Conservation (phyloP, 257 asterid genomes). For the Fraxinus anomala region DNA sequence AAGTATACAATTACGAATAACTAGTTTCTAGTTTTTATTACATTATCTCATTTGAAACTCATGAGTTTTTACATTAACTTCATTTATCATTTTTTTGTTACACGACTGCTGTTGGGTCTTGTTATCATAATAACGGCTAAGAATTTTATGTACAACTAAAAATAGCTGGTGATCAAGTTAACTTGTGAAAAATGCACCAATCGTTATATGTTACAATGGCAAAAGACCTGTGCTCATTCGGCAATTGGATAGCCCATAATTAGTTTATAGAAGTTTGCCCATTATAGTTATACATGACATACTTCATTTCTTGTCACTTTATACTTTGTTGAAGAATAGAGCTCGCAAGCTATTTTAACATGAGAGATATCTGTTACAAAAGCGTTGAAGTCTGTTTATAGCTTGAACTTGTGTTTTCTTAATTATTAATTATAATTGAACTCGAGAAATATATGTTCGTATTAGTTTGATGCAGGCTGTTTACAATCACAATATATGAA, state of each 20-base stretch:
- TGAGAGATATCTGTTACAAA: background rate
- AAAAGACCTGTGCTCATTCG: background rate
- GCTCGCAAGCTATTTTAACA: background rate
- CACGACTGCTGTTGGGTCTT: background rate
- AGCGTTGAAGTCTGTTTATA: background rate
- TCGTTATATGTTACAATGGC: background rate
- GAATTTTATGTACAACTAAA: background rate
- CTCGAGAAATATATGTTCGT: background rate
- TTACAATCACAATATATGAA: background rate
- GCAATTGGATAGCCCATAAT: background rate
- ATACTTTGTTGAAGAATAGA: background rate
- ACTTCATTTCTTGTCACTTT: background rate
- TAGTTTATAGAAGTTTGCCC: background rate
- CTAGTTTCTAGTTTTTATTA: background rate
- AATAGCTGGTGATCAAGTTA: background rate
- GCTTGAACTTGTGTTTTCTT: background rate
- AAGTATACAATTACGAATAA: slow-evolving; percentile 2
- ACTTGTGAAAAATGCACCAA: background rate
- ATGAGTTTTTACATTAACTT: background rate
- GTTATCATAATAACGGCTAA: background rate
- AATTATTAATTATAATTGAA: background rate
- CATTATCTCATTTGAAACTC: background rate
- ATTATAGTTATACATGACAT: background rate
- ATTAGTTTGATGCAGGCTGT: background rate
- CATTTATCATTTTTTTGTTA: background rate